Evolutionary conservation across 305 asterid genomes (phyloP).

Genomic region (Fraxinus latifolia): DNA sequence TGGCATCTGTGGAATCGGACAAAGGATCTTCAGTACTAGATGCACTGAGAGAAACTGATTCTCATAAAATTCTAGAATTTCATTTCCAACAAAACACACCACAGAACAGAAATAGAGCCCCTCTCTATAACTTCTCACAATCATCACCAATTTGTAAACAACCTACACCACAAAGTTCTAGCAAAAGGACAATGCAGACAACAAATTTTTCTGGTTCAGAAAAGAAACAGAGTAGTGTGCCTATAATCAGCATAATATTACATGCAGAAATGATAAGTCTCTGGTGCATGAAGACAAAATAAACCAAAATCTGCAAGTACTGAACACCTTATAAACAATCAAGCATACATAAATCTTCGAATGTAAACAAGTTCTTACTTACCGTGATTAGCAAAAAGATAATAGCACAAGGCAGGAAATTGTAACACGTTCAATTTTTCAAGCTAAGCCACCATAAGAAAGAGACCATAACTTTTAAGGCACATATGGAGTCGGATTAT

Average conservation of each 20-base stretch:
- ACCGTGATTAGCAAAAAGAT: neutral
- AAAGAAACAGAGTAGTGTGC: neutral
- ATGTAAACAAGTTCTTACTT: neutral
- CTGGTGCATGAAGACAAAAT: neutral
- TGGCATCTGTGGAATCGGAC: neutral
- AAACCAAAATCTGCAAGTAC: neutral
- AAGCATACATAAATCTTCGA: neutral
- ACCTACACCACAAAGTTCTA: neutral
- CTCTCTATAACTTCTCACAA: neutral
- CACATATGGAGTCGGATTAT: neutral
- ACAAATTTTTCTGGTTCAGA: neutral
- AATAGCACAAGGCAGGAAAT: neutral
- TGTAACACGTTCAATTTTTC: neutral
- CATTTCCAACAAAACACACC: neutral
- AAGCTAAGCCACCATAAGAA: slow-evolving; percentile 25
- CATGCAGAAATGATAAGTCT: neutral
- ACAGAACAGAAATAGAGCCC: neutral
- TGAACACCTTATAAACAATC: neutral
- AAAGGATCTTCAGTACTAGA: neutral
- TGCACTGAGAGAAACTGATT: neutral
- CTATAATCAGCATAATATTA: neutral
- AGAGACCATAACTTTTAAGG: slow-evolving; percentile 16
- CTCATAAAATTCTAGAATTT: neutral
- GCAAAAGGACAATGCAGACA: neutral
- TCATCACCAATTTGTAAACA: neutral